phyloP scores from a whole-genome alignment of 164 flowering plant species.

The Vitis rupestris region DNA sequence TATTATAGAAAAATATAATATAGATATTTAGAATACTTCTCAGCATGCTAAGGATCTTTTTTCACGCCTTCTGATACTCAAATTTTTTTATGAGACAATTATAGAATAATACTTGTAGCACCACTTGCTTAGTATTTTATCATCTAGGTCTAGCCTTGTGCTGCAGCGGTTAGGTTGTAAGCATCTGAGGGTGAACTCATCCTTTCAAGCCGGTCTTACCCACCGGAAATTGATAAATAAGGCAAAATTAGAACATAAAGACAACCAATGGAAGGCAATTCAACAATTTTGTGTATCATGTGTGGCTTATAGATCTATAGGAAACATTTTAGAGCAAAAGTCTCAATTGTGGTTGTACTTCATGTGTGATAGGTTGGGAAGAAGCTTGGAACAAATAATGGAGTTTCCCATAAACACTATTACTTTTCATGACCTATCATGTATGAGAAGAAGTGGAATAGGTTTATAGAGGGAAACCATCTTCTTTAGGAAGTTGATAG shows the following conservation, averaged over 20 bases:
- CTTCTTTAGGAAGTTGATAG: conserved; percentile 13
- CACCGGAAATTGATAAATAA: not conserved
- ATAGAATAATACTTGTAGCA: not conserved
- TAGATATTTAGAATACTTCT: not conserved
- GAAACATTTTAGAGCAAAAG: conserved; percentile 1
- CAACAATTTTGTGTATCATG: conserved; percentile 6
- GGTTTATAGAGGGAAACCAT: not conserved
- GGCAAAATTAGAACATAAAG: not conserved
- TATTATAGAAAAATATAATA: not conserved
- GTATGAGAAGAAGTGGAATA: not conserved
- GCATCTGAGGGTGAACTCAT: conserved; percentile 23
- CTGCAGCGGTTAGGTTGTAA: conserved; percentile 24
- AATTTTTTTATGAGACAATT: not conserved
- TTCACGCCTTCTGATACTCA: not conserved
- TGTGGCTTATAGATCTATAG: not conserved
- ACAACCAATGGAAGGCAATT: conserved; percentile 12
- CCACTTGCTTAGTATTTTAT: conserved; percentile 9
- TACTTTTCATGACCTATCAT: too few species aligned
- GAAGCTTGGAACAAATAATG: not conserved
- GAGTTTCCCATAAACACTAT: too few species aligned
- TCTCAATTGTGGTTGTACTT: not conserved
- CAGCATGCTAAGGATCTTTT: not conserved
- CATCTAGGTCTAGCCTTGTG: conserved; percentile 11
- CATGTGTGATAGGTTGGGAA: not conserved
- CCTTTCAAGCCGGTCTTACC: conserved; percentile 10